phyloP scores from a whole-genome alignment of 495 filamentous ascomycete genomes.

The Aspergillus nidulans region DNA sequence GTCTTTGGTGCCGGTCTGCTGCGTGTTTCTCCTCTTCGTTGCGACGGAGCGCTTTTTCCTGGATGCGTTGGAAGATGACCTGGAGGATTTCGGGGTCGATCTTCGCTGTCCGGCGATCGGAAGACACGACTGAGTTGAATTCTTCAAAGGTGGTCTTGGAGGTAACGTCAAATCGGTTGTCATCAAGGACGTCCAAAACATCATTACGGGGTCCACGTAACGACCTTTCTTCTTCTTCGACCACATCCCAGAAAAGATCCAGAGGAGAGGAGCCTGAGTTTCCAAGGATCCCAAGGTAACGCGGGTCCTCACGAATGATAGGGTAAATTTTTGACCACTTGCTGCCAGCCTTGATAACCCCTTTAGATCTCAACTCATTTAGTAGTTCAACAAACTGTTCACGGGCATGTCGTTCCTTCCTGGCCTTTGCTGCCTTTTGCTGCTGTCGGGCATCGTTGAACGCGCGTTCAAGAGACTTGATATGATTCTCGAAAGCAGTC shows the following conservation, averaged over 20 bases:
- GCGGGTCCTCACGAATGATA: slow-evolving; percentile 72
- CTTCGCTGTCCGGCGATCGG: slow-evolving; percentile 79
- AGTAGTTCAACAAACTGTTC: slow-evolving; percentile 75
- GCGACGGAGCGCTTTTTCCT: slow-evolving; percentile 71
- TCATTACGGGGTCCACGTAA: slow-evolving; percentile 78
- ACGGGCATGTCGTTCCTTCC: slow-evolving; percentile 78
- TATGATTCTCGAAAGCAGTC: slow-evolving; percentile 89
- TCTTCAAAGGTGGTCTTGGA: slow-evolving; percentile 82
- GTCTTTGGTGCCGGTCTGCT: slow-evolving; percentile 79
- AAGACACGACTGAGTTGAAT: slow-evolving; percentile 69
- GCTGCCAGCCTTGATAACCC: slow-evolving; percentile 83
- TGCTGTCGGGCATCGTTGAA: slow-evolving; percentile 87
- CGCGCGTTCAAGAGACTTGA: slow-evolving; percentile 81
- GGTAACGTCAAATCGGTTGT: slow-evolving; percentile 86
- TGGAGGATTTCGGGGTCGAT: slow-evolving; percentile 70
- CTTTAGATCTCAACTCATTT: slow-evolving; percentile 63
- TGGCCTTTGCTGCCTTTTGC: slow-evolving; percentile 71
- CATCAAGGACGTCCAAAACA: slow-evolving; percentile 86
- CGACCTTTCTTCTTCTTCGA: slow-evolving; percentile 87
- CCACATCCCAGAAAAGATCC: slow-evolving; percentile 94
- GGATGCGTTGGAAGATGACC: slow-evolving; percentile 80
- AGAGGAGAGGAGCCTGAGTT: slow-evolving; percentile 85
- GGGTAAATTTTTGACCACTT: slow-evolving; percentile 87
- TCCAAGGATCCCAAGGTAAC: slow-evolving; percentile 81
- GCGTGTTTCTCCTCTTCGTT: slow-evolving; percentile 81